phyloP scores from a whole-genome alignment of 441 rosid genomes.

The Aquilaria agallochum region DNA sequence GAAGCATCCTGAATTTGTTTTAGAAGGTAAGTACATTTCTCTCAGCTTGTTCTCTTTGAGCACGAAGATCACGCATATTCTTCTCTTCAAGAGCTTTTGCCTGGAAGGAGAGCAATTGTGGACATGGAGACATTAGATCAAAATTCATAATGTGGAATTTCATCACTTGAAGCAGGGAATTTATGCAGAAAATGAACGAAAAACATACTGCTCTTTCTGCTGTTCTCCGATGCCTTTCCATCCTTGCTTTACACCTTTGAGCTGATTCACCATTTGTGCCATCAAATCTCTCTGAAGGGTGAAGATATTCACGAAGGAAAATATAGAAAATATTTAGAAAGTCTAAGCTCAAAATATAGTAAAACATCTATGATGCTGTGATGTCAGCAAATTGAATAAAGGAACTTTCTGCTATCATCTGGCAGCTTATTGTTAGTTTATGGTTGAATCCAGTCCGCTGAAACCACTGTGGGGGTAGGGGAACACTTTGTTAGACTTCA shows the following conservation, averaged over 20 bases:
- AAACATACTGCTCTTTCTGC: slow-evolving; percentile 79
- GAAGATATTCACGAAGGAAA: slow-evolving; percentile 28
- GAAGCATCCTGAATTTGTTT: slow-evolving; percentile 2
- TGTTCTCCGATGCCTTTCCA: slow-evolving; percentile 79
- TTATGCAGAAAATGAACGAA: slow-evolving; percentile 8
- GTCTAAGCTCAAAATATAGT: neutral
- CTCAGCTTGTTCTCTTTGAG: slow-evolving; percentile 88
- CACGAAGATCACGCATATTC: slow-evolving; percentile 82
- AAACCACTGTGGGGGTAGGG: neutral
- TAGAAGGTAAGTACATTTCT: slow-evolving; percentile 59
- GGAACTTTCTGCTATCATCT: neutral
- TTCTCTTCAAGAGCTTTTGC: slow-evolving; percentile 96
- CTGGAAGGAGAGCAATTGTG: slow-evolving; percentile 38
- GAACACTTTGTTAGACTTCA: neutral
- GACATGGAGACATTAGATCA: neutral
- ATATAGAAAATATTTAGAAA: slow-evolving; percentile 12
- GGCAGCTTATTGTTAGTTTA: neutral
- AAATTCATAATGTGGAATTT: too few relatives aligned
- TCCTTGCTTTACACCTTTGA: slow-evolving; percentile 60
- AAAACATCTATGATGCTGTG: neutral
- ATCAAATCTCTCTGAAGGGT: slow-evolving; percentile 27
- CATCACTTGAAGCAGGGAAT: neutral
- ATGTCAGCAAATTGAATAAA: neutral
- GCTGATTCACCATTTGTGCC: slow-evolving; percentile 51
- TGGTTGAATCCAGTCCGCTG: too few relatives aligned